phyloP scores from a whole-genome alignment of 495 filamentous ascomycete species.

The Podospora appendiculata region DNA sequence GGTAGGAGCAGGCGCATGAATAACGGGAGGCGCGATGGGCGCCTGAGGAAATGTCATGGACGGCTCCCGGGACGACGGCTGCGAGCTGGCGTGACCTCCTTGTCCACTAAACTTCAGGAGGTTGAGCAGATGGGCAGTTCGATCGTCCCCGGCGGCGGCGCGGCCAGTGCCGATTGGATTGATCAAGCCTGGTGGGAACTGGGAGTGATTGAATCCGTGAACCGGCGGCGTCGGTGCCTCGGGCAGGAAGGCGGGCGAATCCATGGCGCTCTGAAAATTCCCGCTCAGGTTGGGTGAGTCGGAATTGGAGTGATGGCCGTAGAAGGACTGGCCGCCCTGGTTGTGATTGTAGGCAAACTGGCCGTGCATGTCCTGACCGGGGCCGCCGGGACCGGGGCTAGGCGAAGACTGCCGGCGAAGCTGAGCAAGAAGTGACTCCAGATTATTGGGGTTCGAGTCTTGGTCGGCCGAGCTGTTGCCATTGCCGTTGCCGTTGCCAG shows the following conservation, averaged over 20 bases:
- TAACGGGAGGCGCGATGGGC: constrained; percentile 21
- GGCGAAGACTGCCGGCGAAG: constrained; percentile 27
- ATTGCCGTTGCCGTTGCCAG: constrained; percentile 1
- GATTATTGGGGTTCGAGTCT: constrained; percentile 15
- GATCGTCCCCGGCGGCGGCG: constrained; percentile 39
- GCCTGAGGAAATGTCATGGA: constrained; percentile 11
- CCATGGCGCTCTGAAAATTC: constrained; percentile 16
- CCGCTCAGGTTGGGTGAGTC: constrained; percentile 22
- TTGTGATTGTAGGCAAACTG: constrained; percentile 24
- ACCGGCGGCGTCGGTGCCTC: constrained; percentile 41
- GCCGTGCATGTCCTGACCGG: constrained; percentile 16
- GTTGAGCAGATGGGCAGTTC: constrained; percentile 70
- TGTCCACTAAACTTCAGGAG: constrained; percentile 78
- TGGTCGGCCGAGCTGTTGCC: constrained; percentile 16
- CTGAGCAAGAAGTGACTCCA: constrained; percentile 29
- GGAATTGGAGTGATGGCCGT: constrained; percentile 23
- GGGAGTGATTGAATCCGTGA: constrained; percentile 28
- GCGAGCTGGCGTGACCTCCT: constrained; percentile 14
- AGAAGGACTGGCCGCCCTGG: constrained; percentile 29
- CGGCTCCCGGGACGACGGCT: constrained; percentile 12
- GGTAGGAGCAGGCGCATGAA: constrained; percentile 40
- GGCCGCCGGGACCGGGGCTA: constrained; percentile 10
- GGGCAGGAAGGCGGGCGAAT: constrained; percentile 37
- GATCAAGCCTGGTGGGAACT: constrained; percentile 32
- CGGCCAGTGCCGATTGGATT: constrained; percentile 35